These are phyloP conservation scores for Vicia faba DNA, from an alignment of 306 rosid genomes.

Conservation along the genomic window DNA sequence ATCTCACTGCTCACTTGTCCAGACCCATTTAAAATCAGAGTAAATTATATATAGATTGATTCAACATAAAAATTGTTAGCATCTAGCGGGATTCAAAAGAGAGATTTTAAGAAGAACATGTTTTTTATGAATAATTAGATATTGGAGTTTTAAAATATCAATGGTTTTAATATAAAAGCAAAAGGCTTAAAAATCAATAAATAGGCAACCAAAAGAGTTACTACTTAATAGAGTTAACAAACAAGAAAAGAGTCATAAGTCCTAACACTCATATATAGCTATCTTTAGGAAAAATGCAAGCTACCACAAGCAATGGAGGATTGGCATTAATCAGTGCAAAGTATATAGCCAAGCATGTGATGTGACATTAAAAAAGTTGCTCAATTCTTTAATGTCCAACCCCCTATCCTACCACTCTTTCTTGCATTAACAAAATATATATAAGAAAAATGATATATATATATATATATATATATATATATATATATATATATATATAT, in stretches of 20 bases:
- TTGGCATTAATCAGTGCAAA: conserved; percentile 28
- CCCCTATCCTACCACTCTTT: conserved; percentile 32
- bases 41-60: too few species aligned
- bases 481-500: neutral
- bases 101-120: too few species aligned
- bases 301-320: conserved; percentile 8
- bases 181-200: neutral
- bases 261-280: neutral
- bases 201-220: neutral
- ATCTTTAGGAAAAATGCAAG: conserved; percentile 15
- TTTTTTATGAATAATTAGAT: too few species aligned
- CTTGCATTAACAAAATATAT: conserved; percentile 2
- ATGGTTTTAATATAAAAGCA: neutral
- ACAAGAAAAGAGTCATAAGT: conserved; percentile 27
- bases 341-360: conserved; percentile 34
- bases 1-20: too few species aligned
- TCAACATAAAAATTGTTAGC: too few species aligned
- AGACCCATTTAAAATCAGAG: too few species aligned
- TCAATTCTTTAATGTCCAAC: conserved; percentile 25
- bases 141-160: too few species aligned
- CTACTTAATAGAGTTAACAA: conserved; percentile 3
- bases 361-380: conserved; percentile 23
- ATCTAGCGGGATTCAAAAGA: too few species aligned
- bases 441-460: neutral
- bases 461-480: too few species aligned